Percentiles rank a stretch among this genome's conserved stretches.
Conservation (phyloP, 331 rosid genomes). For the Erythrophleum ivorense region DNA sequence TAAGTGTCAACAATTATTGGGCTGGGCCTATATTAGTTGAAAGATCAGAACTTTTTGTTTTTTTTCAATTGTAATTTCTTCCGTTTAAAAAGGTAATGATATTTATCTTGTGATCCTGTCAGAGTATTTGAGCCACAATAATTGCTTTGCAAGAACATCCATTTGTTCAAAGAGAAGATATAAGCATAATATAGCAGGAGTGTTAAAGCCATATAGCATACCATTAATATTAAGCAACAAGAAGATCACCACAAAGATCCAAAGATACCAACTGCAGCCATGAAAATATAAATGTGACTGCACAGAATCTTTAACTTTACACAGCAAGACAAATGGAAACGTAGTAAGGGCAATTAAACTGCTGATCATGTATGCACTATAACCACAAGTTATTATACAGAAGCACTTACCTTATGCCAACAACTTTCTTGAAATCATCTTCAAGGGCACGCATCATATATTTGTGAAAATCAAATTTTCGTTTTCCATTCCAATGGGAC, state of each 20-base stretch:
- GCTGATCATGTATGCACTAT: neutral
- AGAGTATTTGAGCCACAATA: neutral
- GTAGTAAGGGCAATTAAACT: neutral
- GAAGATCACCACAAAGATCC: slow-evolving; percentile 77
- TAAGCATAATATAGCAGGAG: slow-evolving; percentile 11
- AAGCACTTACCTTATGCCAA: slow-evolving; percentile 69
- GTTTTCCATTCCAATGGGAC: slow-evolving; percentile 71
- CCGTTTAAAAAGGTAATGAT: neutral
- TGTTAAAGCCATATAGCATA: slow-evolving; percentile 42
- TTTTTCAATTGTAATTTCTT: neutral
- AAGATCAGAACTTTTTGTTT: neutral
- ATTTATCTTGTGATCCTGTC: neutral
- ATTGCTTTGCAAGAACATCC: neutral
- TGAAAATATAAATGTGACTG: slow-evolving; percentile 37
- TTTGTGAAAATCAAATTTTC: slow-evolving; percentile 74
- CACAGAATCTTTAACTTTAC: neutral
- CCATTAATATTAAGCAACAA: slow-evolving; percentile 74
- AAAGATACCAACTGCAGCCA: slow-evolving; percentile 80
- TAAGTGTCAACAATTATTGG: neutral
- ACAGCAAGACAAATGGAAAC: neutral
- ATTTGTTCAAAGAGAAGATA: slow-evolving; percentile 5
- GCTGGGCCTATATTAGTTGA: neutral
- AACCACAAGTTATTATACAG: slow-evolving; percentile 2
- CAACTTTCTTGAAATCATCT: slow-evolving; percentile 74
- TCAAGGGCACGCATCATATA: slow-evolving; percentile 87